Base-by-base conservation (phyloP, 1,284 basidiomycete species). In the Chalciporus sp. region DNA sequence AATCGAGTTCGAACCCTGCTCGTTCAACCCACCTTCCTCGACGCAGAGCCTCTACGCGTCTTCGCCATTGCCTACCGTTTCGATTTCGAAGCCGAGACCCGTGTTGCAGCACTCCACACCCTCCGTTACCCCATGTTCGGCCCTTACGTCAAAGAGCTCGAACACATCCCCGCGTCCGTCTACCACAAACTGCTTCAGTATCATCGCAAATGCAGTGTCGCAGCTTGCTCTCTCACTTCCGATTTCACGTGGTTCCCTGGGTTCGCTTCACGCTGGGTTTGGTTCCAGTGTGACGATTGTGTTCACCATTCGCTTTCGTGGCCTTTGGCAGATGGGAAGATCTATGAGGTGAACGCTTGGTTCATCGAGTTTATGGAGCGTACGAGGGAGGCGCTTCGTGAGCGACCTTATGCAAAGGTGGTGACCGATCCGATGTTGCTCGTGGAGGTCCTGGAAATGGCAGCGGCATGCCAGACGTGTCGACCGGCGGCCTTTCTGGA, bases 221-320 rank as follows among this genome's bases (percentile, higher is more conserved):
- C 60, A n/a, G 61, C 65, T 26, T 61, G 59, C 55, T 60, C 65
- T 49, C 68, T 70, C 28, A 72, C 71, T 31, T 67, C 69, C 11
- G 68, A 72, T 55, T 72, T 70, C 53, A 66, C 68, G 46, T 72
- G 71, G 68, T 71, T 70, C 56, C 69, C 71, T 1, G 68, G 57
- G 9, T 71, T 72, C n/a, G 69, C 71, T 10, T 72, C 68, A 45
- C 67, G 70, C 19, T 70, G 71, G 68, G 71, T 72, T 33, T 72
- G 71, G 69, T 70, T 70, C 58, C 69, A 72, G 49, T 70, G 68
- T 11, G 67, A 68, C 9, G 67, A 69, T 31, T 69, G 67, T n/a
- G 50, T 71, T 26, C 70, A 72, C 52, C 67, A 69, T 51, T 47
- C 55, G 28, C 60, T 69, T 26, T 70, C 67, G 28, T 69, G 67